Evolutionary conservation across 2,329 filamentous ascomycete species (phyloP), one percentile per base, ranked within the genome.

Genomic region (Aspergillus jensenii): DNA sequence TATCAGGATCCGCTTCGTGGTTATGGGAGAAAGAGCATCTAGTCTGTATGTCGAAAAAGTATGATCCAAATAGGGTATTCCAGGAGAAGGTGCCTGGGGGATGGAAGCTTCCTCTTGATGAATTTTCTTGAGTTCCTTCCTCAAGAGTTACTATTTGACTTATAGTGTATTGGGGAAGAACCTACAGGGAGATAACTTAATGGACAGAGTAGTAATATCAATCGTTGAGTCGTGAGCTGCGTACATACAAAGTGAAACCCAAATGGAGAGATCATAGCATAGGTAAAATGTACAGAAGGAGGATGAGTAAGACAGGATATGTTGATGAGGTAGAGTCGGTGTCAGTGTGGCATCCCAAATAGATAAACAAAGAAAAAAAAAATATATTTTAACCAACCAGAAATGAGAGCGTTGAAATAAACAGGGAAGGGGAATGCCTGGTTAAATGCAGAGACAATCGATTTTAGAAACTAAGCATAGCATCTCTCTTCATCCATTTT

Each of bases 171-270:
- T n/a, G 4, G 12, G 17, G n/a, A 43, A 43, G 19, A 43, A 4
- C 31, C 8, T 48, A 35, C 45, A 17, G 27, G 21, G 17, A 48
- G 27, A 48, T 11, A 27, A 11, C 4, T 31, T 8, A 33, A 27
- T n/a, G 27, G 27, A 31, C 27, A 43, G 19, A 17, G 21, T 17
- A 43, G 31, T 17, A 48, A 39, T 41, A 52, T 23, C 49, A 37
- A 56, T 61, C 56, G 25, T 59, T 56, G 53, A 61, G 49, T 61
- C 59, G 49, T 59, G 43, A 60, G 44, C 37, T 49, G 48, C 15
- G 17, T 56, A 54, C 31, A 56, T 41, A 47, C 37, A 31, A 56
- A 48, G 33, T 46, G n/a, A 46, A 15, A 52, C 41, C 45, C 14
- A 45, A 52, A 40, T 31, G 17, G 21, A 56, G 45, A 48, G 35